Evolutionary conservation across 2,329 filamentous ascomycete species (phyloP).

Genomic region (Nemania bipapillata): DNA sequence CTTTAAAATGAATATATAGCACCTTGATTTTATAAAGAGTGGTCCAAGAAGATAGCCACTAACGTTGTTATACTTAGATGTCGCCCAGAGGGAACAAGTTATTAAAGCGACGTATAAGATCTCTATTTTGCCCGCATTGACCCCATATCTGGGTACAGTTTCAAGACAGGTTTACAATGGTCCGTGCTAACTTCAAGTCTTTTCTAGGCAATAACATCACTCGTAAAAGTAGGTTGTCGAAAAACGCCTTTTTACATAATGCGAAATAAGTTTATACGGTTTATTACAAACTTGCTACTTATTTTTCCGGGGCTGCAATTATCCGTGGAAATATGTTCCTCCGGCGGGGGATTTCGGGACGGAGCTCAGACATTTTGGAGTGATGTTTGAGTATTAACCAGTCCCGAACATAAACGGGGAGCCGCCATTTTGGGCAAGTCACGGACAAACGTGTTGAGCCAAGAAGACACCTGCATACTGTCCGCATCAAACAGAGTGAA

Average conservation of each 20-base stretch:
- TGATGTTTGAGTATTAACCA: not conserved
- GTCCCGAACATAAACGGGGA: not conserved
- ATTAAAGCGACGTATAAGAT: too few species aligned
- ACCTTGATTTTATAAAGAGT: too few species aligned
- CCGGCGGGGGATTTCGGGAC: slow-evolving; percentile 25
- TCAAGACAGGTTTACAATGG: not conserved
- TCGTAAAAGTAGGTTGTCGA: not conserved
- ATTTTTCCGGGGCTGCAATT: not conserved
- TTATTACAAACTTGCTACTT: slow-evolving; percentile 41
- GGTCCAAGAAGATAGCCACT: too few species aligned
- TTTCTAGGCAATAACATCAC: not conserved
- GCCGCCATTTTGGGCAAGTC: slow-evolving; percentile 16
- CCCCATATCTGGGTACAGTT: too few species aligned
- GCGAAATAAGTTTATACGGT: not conserved
- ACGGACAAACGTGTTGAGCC: not conserved
- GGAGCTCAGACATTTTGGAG: not conserved
- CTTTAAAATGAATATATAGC: too few species aligned
- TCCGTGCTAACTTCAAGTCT: not conserved
- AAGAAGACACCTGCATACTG: not conserved
- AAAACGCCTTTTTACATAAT: not conserved
- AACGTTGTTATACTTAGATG: too few species aligned
- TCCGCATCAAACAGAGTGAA: not conserved
- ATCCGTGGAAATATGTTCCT: slow-evolving; percentile 32
- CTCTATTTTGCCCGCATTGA: too few species aligned
- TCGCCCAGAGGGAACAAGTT: too few species aligned